These are phyloP conservation scores for Aspergillus alliaceus DNA, from an alignment of 2,329 filamentous ascomycete genomes.

Conservation along the genomic window DNA sequence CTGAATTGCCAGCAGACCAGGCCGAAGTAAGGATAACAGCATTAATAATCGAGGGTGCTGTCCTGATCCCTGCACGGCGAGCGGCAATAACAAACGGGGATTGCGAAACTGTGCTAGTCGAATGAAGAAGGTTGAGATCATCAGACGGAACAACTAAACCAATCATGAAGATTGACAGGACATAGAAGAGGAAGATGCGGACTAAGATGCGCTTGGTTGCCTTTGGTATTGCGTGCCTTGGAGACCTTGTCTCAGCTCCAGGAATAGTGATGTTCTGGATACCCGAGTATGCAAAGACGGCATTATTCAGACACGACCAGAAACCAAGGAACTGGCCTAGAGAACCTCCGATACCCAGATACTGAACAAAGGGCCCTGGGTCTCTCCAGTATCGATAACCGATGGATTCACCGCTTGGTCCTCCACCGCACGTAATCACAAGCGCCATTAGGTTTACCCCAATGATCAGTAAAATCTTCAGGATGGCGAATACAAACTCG, in stretches of 20 bases:
- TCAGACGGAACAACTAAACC: slow-evolving; percentile 60
- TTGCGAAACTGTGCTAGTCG: slow-evolving; percentile 29
- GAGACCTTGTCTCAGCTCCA: slow-evolving; percentile 57
- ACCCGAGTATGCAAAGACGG: slow-evolving; percentile 38
- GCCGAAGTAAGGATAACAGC: slow-evolving; percentile 73
- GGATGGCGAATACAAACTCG: slow-evolving; percentile 53
- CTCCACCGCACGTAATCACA: slow-evolving; percentile 47
- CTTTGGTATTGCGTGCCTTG: slow-evolving; percentile 54
- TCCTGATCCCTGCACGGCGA: slow-evolving; percentile 64
- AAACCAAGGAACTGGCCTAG: slow-evolving; percentile 55
- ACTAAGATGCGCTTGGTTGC: slow-evolving; percentile 56
- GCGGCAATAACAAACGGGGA: slow-evolving; percentile 72
- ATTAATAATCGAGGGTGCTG: slow-evolving; percentile 72
- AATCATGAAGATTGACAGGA: slow-evolving; percentile 56
- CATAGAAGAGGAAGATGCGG: slow-evolving; percentile 59
- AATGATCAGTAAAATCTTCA: slow-evolving; percentile 62
- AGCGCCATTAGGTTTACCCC: slow-evolving; percentile 61
- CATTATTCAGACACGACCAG: slow-evolving; percentile 49
- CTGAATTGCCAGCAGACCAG: slow-evolving; percentile 68
- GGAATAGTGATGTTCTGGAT: slow-evolving; percentile 56
- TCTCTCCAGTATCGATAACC: slow-evolving; percentile 49
- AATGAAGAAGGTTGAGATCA: slow-evolving; percentile 34
- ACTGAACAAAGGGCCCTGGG: slow-evolving; percentile 65
- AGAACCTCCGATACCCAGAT: slow-evolving; percentile 51
- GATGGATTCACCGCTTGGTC: slow-evolving; percentile 44